Conservation (phyloP, 768 basidiomycete species). For the Boletus tomentosulus region DNA sequence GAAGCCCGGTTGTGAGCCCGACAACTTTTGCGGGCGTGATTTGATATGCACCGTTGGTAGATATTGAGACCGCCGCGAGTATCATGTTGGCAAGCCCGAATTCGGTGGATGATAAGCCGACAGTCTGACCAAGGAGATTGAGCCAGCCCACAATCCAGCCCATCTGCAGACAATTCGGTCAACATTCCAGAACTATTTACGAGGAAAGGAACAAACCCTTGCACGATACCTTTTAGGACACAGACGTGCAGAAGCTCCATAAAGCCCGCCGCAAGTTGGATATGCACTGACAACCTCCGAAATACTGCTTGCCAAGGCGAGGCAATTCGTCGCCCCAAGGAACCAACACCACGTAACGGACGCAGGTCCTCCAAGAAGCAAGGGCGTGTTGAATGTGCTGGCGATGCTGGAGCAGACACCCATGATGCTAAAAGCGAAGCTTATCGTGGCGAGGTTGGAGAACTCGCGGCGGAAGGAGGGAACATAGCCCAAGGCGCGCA, state of each 20-base stretch:
- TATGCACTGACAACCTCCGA: slow-evolving; percentile 31
- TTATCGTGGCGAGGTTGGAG: slow-evolving; percentile 35
- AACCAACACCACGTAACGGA: slow-evolving; percentile 38
- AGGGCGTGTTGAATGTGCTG: slow-evolving; percentile 36
- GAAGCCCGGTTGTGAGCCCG: slow-evolving; percentile 38
- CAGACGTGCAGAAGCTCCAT: slow-evolving; percentile 77
- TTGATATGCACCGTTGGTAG: slow-evolving; percentile 29
- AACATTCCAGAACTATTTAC: neutral
- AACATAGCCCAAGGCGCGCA: slow-evolving; percentile 28
- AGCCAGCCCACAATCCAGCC: slow-evolving; percentile 34
- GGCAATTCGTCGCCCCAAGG: slow-evolving; percentile 24
- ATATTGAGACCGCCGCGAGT: slow-evolving; percentile 25
- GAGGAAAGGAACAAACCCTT: slow-evolving; percentile 36
- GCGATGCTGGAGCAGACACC: slow-evolving; percentile 37
- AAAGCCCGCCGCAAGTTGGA: slow-evolving; percentile 34
- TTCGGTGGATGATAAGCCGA: slow-evolving; percentile 33
- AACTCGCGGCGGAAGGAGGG: slow-evolving; percentile 43
- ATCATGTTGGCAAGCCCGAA: slow-evolving; percentile 36
- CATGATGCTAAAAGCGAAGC: slow-evolving; percentile 34
- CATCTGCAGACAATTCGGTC: slow-evolving; percentile 11
- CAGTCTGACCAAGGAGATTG: slow-evolving; percentile 23
- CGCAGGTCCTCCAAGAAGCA: slow-evolving; percentile 35
- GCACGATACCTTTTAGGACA: slow-evolving; percentile 63
- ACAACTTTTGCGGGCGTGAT: slow-evolving; percentile 39
- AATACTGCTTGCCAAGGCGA: slow-evolving; percentile 29